Evolutionary conservation across 208 protist species (phyloP).

Genomic region (Tritrichomonas foetus): DNA sequence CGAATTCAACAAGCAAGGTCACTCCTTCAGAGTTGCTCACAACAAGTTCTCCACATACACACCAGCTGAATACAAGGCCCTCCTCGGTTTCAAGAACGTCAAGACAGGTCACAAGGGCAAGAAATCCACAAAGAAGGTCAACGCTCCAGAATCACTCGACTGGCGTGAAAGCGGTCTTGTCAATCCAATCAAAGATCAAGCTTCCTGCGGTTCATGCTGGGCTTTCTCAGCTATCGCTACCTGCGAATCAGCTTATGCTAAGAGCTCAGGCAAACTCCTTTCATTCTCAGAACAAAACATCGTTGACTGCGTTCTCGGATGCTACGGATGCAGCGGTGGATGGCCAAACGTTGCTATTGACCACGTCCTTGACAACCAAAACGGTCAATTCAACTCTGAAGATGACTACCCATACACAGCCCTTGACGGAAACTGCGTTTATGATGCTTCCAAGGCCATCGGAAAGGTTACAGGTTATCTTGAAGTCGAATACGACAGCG

Average conservation of each 20-base stretch:
- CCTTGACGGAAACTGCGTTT: background rate
- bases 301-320: slow-evolving; percentile 44
- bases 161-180: slow-evolving; percentile 61
- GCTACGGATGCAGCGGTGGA: background rate
- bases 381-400: background rate
- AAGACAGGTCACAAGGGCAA: too few relatives aligned
- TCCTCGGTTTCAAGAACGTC: background rate
- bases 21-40: background rate
- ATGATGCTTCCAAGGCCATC: background rate
- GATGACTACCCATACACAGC: slow-evolving; percentile 13
- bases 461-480: background rate
- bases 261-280: background rate
- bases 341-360: background rate
- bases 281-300: slow-evolving; percentile 43
- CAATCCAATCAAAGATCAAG: slow-evolving; percentile 61
- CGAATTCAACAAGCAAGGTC: background rate
- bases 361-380: background rate
- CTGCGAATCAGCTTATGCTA: background rate
- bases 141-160: slow-evolving; percentile 50
- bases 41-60: background rate
- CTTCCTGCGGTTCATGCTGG: slow-evolving; percentile 64
- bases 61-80: background rate
- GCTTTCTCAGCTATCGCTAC: slow-evolving; percentile 44
- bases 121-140: background rate
- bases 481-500: background rate